Base-by-base conservation (phyloP, 2,329 filamentous ascomycete species). In the Colletotrichum cordylinicola region DNA sequence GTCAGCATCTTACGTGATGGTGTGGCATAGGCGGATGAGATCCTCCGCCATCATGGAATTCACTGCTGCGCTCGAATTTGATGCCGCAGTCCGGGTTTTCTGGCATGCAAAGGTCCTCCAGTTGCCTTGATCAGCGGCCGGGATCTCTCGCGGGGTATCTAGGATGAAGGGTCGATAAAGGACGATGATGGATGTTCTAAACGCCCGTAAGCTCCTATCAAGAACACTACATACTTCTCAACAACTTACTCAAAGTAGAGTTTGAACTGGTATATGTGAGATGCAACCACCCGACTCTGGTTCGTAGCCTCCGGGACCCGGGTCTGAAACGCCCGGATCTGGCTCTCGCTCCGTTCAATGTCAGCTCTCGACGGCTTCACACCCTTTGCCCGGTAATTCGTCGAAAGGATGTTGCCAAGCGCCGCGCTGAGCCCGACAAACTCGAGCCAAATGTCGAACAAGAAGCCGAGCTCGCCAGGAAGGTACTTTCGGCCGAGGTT, bases 91-190 rank as follows among this genome's bases (percentile, higher is more conserved):
- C 18, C 70, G 69, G 58, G 66, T 76, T 16, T 68, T 76, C 66
- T 74, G 74, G 9, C 58, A 74, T 7, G 74, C 74, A 35, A 66
- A 74, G 4, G 68, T 21, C 18, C 70, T 56, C 73, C 73, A 75
- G n/a, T n/a, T 65, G 33, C 65, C 69, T 16, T 75, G 73, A 12
- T 75, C 64, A 2, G 64, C 64, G 12, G 69, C 64, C 10, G 65
- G 33, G 12, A 73, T 16, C 39, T 72, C 69, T 52, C 55, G 55
- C 6, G 73, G 73, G 35, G 70, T 68, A 48, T 76, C 74, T 8
- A 74, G 70, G 12, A 76, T 74, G 15, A 74, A 76, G 5, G 74
- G 74, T 12, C 74, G 74, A 16, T 74, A 74, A 7, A 76, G 70
- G 4, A 76, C 64, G 2, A 76, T 68, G 9, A 74, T 70, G 8